Conservation (phyloP, 2,329 filamentous ascomycete genomes). For the Metarhizium album region DNA sequence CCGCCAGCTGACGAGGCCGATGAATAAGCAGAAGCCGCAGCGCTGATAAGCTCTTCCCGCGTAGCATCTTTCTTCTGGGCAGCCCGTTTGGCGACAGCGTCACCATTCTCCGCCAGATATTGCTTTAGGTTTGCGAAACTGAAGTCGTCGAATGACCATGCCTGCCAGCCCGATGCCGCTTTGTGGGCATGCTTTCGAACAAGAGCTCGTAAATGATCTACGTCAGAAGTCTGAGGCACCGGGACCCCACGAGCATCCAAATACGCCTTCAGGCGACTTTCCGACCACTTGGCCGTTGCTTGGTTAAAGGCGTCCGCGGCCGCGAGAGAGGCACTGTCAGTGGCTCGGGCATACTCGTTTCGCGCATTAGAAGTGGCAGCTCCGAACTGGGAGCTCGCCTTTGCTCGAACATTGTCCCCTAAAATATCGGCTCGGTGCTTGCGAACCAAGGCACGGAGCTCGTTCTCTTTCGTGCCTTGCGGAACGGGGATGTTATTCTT, state of each 20-base stretch:
- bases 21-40: conserved; percentile 49
- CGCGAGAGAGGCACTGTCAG: conserved; percentile 53
- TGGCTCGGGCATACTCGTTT: conserved; percentile 68
- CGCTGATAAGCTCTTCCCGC: conserved; percentile 62
- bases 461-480: conserved; percentile 82
- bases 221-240: conserved; percentile 60
- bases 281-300: conserved; percentile 55
- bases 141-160: conserved; percentile 74
- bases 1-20: conserved; percentile 50
- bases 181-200: conserved; percentile 67
- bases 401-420: conserved; percentile 50
- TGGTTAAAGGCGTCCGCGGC: conserved; percentile 56
- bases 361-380: conserved; percentile 65
- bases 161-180: conserved; percentile 54
- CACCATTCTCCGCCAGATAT: conserved; percentile 41
- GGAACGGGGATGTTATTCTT: conserved; percentile 80
- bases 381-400: conserved; percentile 51
- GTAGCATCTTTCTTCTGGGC: conserved; percentile 53
- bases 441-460: conserved; percentile 79
- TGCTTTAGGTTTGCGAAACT: conserved; percentile 57
- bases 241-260: conserved; percentile 68
- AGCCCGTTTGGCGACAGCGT: conserved; percentile 45
- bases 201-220: conserved; percentile 61
- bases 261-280: conserved; percentile 67
- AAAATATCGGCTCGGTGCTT: conserved; percentile 69